Conservation (phyloP, 2,329 filamentous ascomycete species). For the Venturia pyrina region DNA sequence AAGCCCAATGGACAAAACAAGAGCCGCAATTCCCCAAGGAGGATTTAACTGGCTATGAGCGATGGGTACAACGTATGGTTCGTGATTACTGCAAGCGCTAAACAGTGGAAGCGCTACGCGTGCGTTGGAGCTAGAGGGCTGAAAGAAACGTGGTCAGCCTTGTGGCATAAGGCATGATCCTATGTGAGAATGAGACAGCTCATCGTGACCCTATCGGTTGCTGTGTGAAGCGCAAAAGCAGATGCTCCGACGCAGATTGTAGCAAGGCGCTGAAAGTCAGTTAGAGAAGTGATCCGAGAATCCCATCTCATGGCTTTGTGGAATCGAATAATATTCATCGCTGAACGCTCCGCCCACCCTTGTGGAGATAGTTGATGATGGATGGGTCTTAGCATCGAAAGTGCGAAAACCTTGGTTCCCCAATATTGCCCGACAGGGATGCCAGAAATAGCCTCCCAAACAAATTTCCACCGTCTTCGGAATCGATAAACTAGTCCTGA, state of each 20-base stretch:
- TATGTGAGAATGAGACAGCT: too few relatives aligned
- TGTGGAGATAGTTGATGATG: neutral
- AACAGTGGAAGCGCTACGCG: too few relatives aligned
- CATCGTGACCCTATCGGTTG: too few relatives aligned
- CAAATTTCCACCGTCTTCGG: neutral
- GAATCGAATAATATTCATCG: neutral
- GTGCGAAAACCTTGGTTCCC: neutral
- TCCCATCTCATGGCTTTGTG: neutral
- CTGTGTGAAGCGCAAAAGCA: too few relatives aligned
- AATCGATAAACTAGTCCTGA: neutral
- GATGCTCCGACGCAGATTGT: neutral
- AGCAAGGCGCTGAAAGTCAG: neutral
- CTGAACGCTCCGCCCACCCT: neutral
- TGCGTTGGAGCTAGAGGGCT: too few relatives aligned
- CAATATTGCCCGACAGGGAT: neutral
- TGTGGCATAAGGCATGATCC: too few relatives aligned
- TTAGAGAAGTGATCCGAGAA: neutral
- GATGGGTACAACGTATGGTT: too few relatives aligned
- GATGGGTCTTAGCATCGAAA: neutral
- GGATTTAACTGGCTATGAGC: too few relatives aligned
- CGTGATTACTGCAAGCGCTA: too few relatives aligned
- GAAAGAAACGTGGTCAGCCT: too few relatives aligned
- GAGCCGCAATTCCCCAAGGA: too few relatives aligned
- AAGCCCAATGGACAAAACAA: too few relatives aligned
- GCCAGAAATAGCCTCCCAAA: neutral